Conservation (phyloP, 495 filamentous ascomycete species). For the Podospora fimiseda region DNA sequence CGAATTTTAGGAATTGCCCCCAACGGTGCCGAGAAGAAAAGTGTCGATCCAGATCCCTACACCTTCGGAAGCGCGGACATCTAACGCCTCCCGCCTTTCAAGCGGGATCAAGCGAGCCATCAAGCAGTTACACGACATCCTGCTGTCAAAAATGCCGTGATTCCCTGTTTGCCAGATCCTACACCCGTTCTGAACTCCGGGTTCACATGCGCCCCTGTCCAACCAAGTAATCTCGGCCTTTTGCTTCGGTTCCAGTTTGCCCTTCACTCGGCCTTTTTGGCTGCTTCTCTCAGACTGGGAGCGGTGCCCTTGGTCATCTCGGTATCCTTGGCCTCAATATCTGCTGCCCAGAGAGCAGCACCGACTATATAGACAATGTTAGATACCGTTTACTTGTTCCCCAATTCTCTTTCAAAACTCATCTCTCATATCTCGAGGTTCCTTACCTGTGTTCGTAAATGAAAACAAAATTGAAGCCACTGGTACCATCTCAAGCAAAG, state of each 20-base stretch:
- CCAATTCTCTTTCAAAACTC: too few relatives aligned
- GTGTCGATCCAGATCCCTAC: too few relatives aligned
- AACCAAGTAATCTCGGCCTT: conserved; percentile 21
- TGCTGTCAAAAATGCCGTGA: conserved; percentile 28
- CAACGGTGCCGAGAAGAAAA: too few relatives aligned
- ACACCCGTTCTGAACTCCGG: conserved; percentile 4
- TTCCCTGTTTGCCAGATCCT: conserved; percentile 14
- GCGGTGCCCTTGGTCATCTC: conserved; percentile 45
- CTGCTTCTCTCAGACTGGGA: conserved; percentile 47
- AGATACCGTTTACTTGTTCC: too few relatives aligned
- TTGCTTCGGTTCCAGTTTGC: conserved; percentile 12
- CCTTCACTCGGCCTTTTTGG: conserved; percentile 48
- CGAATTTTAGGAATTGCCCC: too few relatives aligned
- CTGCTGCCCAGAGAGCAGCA: conserved; percentile 88
- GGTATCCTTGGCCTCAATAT: conserved; percentile 64
- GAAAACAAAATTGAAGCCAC: conserved; percentile 75
- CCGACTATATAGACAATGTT: conserved; percentile 47
- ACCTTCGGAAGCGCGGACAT: background rate
- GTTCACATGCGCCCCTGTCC: conserved; percentile 13
- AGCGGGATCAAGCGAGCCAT: background rate
- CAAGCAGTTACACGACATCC: conserved; percentile 13
- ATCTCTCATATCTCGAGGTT: too few relatives aligned
- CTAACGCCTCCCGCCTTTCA: background rate
- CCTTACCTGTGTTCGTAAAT: conserved; percentile 77
- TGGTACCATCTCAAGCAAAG: conserved; percentile 78